Percentiles rank a stretch among this genome's conserved stretches.
phyloP scores from a whole-genome alignment of 257 asterid species.

The Asclepias syriaca region DNA sequence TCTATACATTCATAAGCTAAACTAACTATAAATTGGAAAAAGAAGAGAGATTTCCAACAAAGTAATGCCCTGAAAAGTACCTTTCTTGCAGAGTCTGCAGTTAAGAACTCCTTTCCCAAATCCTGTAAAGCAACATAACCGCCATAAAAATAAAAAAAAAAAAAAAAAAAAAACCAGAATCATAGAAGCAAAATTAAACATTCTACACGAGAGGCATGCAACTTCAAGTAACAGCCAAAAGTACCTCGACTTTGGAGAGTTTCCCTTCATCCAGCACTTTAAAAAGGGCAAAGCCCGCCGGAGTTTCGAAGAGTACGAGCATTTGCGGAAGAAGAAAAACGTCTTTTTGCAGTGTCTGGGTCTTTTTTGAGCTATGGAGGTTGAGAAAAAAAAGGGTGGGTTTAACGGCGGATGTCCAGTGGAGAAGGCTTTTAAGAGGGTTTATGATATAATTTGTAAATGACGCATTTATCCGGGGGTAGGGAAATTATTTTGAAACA shows the following conservation, averaged over 20 bases:
- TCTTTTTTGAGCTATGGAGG: background rate
- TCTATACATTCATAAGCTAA: background rate
- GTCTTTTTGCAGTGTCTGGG: background rate
- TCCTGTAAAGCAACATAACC: conserved; percentile 37
- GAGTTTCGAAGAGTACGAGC: conserved; percentile 50
- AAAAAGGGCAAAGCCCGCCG: conserved; percentile 59
- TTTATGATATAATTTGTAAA: background rate
- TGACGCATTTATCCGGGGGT: too few species aligned
- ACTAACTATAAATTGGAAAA: background rate
- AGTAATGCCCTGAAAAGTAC: conserved; percentile 17
- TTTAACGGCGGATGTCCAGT: conserved; percentile 3
- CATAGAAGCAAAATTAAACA: background rate
- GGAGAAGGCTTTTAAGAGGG: background rate
- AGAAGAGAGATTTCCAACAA: background rate
- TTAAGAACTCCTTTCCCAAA: conserved; percentile 59
- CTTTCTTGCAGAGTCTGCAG: conserved; percentile 76
- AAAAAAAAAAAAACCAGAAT: background rate
- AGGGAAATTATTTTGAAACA: background rate
- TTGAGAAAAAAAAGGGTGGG: background rate
- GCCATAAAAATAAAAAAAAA: background rate
- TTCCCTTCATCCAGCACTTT: conserved; percentile 58
- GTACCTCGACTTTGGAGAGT: conserved; percentile 55
- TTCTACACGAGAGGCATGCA: background rate
- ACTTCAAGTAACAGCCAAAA: background rate
- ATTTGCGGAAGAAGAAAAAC: conserved; percentile 6